Base-by-base conservation (phyloP, 148 eudicot species). In the Spergularia bocconei region DNA sequence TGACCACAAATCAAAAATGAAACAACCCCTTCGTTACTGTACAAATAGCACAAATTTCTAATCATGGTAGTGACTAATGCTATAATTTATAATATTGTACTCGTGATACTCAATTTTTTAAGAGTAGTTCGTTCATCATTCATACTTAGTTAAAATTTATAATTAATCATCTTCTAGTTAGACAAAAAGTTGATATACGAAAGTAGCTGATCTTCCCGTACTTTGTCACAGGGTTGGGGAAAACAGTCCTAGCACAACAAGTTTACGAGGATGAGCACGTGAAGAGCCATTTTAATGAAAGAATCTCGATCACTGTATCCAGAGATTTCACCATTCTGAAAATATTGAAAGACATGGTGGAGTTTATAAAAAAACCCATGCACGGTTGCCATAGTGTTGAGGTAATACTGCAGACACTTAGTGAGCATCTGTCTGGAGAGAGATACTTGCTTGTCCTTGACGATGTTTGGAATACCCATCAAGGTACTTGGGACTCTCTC, bases 401-500 rank as follows among this genome's bases (percentile, higher is more conserved):
- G 0, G 1, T 13, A 69, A 9, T n/a, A 13, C 3, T 23, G 21
- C n/a, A 51, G 51, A 52, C 5, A 25, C 72, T 69, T 11, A 11
- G 5, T 8, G 58, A 51, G 10, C 33, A 3, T 23, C 58, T 69
- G 5, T n/a, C 10, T 21, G 72, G 72, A 29, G 52, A 29, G 60
- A 52, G 59, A 53, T 69, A 69, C 47, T 25, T 67, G n/a, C 72
- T 69, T 52, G 72, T 69, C 1, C 23, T 69, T 2, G 72, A 69
- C 51, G 72, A 69, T 69, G 72, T 69, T 69, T 69, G 72, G 72
- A 53, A 69, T 69, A 69, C 44, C 33, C 33, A 52, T 53, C 72
- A 52, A 25, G 5, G 9, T 6, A 5, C 6, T 69, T 69, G 72
- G 72, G 20, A 69, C 23, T 2, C 72, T 50, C 11, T 53, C 41